Conservation (phyloP, 2,329 filamentous ascomycete genomes). For the Cercospora sp. region DNA sequence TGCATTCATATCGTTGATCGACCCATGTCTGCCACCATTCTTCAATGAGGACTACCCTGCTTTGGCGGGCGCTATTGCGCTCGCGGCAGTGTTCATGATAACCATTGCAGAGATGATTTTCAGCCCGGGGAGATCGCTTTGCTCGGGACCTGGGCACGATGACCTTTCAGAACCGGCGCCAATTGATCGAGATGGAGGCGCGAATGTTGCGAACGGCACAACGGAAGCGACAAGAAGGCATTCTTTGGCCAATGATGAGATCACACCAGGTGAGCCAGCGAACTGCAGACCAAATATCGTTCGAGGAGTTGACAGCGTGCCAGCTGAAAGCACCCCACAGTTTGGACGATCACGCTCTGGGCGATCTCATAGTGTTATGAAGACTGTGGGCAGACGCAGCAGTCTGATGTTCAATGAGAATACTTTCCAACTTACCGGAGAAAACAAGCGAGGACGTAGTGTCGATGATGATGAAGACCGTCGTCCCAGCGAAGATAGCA, state of each 20-base stretch:
- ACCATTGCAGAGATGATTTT: conserved; percentile 55
- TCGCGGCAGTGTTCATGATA: conserved; percentile 52
- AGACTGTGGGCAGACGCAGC: not conserved
- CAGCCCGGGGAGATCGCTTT: conserved; percentile 26
- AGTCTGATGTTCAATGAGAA: conserved; percentile 4
- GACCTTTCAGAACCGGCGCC: not conserved
- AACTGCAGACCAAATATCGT: not conserved
- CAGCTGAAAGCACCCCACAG: conserved; percentile 79
- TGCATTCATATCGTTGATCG: conserved; percentile 59
- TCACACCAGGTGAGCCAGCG: conserved; percentile 16
- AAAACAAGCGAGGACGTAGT: not conserved
- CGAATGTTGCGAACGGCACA: not conserved
- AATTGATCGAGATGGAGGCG: not conserved
- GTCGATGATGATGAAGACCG: conserved; percentile 3
- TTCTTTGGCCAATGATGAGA: conserved; percentile 9
- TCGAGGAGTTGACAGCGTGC: not conserved
- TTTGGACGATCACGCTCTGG: conserved; percentile 40
- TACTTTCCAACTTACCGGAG: not conserved
- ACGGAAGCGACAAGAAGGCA: not conserved
- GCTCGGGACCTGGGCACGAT: conserved; percentile 17
- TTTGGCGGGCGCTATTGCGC: conserved; percentile 75
- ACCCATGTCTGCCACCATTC: conserved; percentile 68
- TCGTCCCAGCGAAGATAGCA: conserved; percentile 18
- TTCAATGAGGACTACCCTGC: conserved; percentile 75
- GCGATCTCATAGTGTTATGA: conserved; percentile 19